Conservation (phyloP, 352 stramenopile species). For the Phytopythium cucurbitacearum region DNA sequence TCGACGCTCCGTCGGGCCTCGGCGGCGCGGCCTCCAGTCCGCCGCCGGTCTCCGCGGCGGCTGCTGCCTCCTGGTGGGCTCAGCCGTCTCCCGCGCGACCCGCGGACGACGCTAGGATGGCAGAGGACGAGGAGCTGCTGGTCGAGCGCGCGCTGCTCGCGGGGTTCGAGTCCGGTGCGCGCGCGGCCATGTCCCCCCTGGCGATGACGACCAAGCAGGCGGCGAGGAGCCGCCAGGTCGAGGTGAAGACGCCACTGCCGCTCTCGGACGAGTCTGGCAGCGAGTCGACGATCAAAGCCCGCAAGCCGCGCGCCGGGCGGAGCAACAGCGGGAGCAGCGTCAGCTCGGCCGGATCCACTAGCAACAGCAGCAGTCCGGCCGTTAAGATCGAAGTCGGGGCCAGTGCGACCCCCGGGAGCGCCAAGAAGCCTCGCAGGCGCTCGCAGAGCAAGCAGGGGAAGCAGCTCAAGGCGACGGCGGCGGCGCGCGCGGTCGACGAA, state of each 20-base stretch:
- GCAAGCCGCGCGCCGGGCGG: not conserved
- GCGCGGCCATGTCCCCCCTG: constrained; percentile 3
- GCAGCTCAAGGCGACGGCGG: not conserved
- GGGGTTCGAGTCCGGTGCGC: no score
- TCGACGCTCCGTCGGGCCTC: not conserved
- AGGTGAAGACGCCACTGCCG: not conserved
- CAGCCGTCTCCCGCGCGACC: not conserved
- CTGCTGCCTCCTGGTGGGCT: constrained; percentile 1
- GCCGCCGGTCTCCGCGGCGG: not conserved
- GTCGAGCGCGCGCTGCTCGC: not conserved
- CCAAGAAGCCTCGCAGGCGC: constrained; percentile 3
- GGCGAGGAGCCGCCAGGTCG: not conserved
- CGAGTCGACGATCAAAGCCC: not conserved
- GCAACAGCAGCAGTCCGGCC: not conserved
- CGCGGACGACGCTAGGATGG: not conserved
- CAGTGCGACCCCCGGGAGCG: not conserved
- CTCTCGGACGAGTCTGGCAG: constrained; percentile 8
- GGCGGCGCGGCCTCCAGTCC: not conserved
- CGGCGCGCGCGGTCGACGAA: constrained; percentile 16
- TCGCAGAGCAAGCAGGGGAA: not conserved
- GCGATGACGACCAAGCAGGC: constrained; percentile 1
- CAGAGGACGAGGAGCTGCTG: constrained; percentile 3
- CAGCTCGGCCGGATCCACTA: not conserved
- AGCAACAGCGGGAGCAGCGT: constrained; percentile 1
- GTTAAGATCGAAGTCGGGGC: no score